Evolutionary conservation across 176 grass and related monocot genomes (phyloP).

Genomic region (barley (Hordeum vulgare)): MorexV3_pseudomolecules_assembly NC_058521.1:9664720-9665219

Average conservation of each 20-base stretch:
- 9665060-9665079: conserved; percentile 34
- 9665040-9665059: conserved; percentile 21
- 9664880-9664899: background rate
- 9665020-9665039: conserved; percentile 13
- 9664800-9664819: background rate
- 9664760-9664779: background rate
- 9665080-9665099: background rate
- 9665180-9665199: background rate
- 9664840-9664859: background rate
- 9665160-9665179: background rate
- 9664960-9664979: background rate
- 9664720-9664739: background rate
- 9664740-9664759: background rate
- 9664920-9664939: background rate
- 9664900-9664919: conserved; percentile 18
- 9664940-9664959: background rate
- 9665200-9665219: background rate
- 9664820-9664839: background rate
- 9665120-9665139: background rate
- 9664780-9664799: background rate
- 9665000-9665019: conserved; percentile 4
- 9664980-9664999: background rate
- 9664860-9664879: conserved; percentile 1
- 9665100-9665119: background rate
- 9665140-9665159: background rate